Percentiles rank a stretch among this genome's conserved stretches.
Evolutionary conservation across 2,329 filamentous ascomycete species (phyloP).

Genomic region (Myriosclerotinia curreyana): DNA sequence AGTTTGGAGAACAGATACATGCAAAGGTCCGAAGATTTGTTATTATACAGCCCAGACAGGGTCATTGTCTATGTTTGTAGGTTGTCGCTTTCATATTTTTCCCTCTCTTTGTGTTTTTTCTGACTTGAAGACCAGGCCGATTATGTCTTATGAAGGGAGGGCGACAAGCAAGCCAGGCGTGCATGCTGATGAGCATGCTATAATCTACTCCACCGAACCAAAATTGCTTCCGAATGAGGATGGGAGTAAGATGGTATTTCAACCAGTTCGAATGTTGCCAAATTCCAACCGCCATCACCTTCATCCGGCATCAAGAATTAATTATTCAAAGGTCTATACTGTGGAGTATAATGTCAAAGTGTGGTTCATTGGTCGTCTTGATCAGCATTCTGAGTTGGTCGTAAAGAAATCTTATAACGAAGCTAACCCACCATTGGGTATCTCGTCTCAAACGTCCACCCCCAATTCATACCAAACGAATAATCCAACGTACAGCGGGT

Average conservation of each 20-base stretch:
- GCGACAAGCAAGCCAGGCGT: constrained; percentile 26
- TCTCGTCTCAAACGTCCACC: not conserved
- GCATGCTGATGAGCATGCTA: constrained; percentile 17
- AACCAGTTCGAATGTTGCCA: constrained; percentile 22
- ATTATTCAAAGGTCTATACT: constrained; percentile 37
- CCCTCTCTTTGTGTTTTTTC: not conserved
- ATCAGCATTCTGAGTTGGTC: not conserved
- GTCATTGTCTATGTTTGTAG: constrained; percentile 15
- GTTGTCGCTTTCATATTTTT: not conserved
- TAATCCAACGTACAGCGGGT: not conserved
- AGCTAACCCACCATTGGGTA: not conserved
- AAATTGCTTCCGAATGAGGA: constrained; percentile 8
- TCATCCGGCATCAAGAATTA: constrained; percentile 28
- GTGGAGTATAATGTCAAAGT: constrained; percentile 35
- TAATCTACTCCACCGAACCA: constrained; percentile 7
- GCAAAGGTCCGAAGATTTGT: constrained; percentile 12
- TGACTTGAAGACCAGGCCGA: constrained; percentile 11
- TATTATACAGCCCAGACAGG: not conserved
- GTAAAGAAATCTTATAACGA: not conserved
- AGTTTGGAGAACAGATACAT: not conserved
- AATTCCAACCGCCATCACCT: constrained; percentile 20
- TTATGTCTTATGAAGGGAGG: constrained; percentile 19
- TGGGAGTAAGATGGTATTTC: constrained; percentile 7
- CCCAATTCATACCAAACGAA: not conserved
- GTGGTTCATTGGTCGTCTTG: constrained; percentile 30